These are phyloP conservation scores for Penicillium sp. DNA, from an alignment of 2,329 filamentous ascomycete genomes.

Conservation along the genomic window DNA sequence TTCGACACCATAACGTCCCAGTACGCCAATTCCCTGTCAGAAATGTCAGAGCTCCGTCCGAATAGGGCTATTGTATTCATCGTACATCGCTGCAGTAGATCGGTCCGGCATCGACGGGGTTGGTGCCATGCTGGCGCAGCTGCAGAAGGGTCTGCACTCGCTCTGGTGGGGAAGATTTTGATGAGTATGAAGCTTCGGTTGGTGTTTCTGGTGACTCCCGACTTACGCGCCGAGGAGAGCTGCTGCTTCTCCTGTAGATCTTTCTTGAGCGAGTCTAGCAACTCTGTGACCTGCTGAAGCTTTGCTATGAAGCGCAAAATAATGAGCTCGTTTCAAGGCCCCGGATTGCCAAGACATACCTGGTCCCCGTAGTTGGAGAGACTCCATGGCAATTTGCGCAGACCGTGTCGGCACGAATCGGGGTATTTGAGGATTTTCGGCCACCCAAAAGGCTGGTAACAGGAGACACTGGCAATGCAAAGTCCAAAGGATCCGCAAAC, in stretches of 20 bases:
- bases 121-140: slow-evolving; percentile 74
- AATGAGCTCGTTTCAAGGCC: not conserved
- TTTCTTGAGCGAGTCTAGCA: slow-evolving; percentile 58
- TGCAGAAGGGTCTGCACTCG: slow-evolving; percentile 49
- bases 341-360: slow-evolving; percentile 17
- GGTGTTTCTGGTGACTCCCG: not conserved
- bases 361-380: slow-evolving; percentile 23
- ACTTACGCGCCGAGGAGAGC: slow-evolving; percentile 58
- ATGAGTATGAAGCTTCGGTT: not conserved
- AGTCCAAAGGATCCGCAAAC: not conserved
- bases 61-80: slow-evolving; percentile 2
- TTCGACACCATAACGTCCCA: slow-evolving; percentile 70
- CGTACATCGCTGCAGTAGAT: slow-evolving; percentile 76
- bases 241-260: slow-evolving; percentile 58
- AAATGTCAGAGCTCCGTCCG: slow-evolving; percentile 5
- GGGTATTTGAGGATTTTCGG: not conserved
- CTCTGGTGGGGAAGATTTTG: slow-evolving; percentile 20
- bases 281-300: slow-evolving; percentile 60
- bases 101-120: slow-evolving; percentile 66
- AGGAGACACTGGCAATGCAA: not conserved
- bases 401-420: not conserved
- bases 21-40: slow-evolving; percentile 65
- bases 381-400: slow-evolving; percentile 21
- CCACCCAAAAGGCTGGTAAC: not conserved
- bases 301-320: slow-evolving; percentile 52